phyloP scores from a whole-genome alignment of 495 filamentous ascomycete genomes.

The Penicillium herquei region DNA sequence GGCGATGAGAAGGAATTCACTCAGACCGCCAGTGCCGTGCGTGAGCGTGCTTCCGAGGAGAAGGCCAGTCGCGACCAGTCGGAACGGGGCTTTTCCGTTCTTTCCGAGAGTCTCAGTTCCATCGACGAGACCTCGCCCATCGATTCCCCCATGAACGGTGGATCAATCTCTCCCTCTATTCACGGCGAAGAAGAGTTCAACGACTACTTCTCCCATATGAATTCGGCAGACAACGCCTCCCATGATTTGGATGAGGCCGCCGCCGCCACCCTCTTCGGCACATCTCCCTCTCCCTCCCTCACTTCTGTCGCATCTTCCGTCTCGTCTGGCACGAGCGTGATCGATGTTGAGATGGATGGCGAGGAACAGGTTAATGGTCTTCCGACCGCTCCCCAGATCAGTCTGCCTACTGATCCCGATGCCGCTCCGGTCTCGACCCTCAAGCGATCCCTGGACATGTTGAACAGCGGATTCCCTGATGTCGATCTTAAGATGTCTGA shows the following conservation, averaged over 20 bases:
- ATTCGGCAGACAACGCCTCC: conserved; percentile 18
- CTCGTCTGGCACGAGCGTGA: conserved; percentile 49
- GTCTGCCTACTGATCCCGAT: conserved; percentile 32
- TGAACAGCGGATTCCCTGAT: conserved; percentile 41
- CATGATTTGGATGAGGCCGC: conserved; percentile 38
- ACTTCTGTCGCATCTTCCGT: conserved; percentile 45
- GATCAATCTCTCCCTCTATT: conserved; percentile 33
- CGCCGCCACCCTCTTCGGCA: conserved; percentile 40
- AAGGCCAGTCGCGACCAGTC: conserved; percentile 39
- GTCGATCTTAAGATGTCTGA: conserved; percentile 49
- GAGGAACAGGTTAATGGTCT: conserved; percentile 23
- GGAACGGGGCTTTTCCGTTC: conserved; percentile 29
- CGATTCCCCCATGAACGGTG: conserved; percentile 35
- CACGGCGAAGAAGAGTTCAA: conserved; percentile 34
- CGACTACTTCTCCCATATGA: conserved; percentile 44
- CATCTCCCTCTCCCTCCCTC: conserved; percentile 48
- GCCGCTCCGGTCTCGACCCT: conserved; percentile 34
- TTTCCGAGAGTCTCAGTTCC: conserved; percentile 36
- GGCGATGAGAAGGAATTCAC: conserved; percentile 97
- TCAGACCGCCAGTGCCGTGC: conserved; percentile 83
- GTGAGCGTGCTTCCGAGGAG: conserved; percentile 65
- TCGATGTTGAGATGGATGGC: conserved; percentile 30
- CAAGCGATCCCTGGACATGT: conserved; percentile 47
- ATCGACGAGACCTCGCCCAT: conserved; percentile 33
- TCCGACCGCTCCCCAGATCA: conserved; percentile 33